Base-by-base conservation (phyloP, 208 protist species). In the Jaenimonas drosophilae region DNA sequence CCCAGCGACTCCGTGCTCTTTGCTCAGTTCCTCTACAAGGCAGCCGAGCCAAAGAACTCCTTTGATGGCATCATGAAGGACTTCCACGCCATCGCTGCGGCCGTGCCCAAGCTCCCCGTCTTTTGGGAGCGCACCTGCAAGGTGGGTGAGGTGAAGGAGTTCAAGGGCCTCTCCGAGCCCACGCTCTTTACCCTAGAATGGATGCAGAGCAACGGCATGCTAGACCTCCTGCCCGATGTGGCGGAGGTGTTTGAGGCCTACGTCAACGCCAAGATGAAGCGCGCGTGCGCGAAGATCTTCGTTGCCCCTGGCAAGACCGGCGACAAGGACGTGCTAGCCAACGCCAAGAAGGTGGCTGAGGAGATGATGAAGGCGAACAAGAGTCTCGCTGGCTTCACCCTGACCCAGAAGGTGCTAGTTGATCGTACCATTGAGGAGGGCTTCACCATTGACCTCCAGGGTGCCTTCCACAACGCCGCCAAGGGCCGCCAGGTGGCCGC, bases 191-290 rank as follows among this genome's bases (percentile, higher is more conserved):
- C 83, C 20, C 61, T 94, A 19, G 71, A 87, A 45, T 94, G 87
- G 87, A 94, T 94, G 87, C 79, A 91, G 67, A 85, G 68, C 59
- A 90, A 89, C 54, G 80, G 77, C 44, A 86, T 89, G 77, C 58
- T 94, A 37, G 87, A 91, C 42, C 58, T 78, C 32, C 72, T 94
- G 46, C 54, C 75, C 14, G 76, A 86, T 32, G 82, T 94, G 24
- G 67, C 71, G 9, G 72, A 81, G 38, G 69, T 85, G n/a, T 94
- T 86, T 60, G 82, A 85, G 59, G 73, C 78, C 17, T 91, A 88
- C 60, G 81, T 88, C 20, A 91, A 90, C 54, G 82, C 87, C 39
- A 72, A 88, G 61, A 61, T 73, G 64, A 94, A 94, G 56, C 73
- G 61, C 34, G 72, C 75, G 3, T 59, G 72, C 12, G 87, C 76